Conservation (phyloP, 2,329 filamentous ascomycete genomes). For the Pseudogymnoascus sp. region DNA sequence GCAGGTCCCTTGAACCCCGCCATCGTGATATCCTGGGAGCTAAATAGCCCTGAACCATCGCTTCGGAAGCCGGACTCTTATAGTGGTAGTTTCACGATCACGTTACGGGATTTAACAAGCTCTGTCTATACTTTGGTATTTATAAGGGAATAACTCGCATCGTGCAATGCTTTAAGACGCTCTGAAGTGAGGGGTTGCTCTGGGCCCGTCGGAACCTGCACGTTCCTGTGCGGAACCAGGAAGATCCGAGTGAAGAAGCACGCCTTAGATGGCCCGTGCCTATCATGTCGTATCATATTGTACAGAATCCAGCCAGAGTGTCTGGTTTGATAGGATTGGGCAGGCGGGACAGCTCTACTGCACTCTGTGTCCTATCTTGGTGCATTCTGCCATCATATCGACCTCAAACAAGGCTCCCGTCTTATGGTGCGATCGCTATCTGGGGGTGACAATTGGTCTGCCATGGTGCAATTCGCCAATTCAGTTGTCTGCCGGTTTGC, state of each 20-base stretch:
- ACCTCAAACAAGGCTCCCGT: not conserved
- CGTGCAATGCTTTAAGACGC: not conserved
- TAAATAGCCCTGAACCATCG: not conserved
- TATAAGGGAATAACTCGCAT: no score
- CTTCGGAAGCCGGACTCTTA: not conserved
- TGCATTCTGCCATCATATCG: not conserved
- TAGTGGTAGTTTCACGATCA: not conserved
- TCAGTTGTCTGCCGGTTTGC: not conserved
- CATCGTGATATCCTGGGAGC: not conserved
- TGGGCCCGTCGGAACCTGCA: no score
- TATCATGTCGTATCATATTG: not conserved
- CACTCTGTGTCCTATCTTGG: not conserved
- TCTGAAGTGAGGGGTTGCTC: not conserved
- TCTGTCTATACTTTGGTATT: not conserved
- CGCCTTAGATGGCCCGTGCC: slow-evolving; percentile 4
- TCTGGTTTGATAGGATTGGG: slow-evolving; percentile 1
- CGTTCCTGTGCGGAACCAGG: not conserved
- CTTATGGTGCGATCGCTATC: not conserved
- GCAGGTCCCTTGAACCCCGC: slow-evolving; percentile 1
- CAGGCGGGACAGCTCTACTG: not conserved
- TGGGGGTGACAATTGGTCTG: not conserved
- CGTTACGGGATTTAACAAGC: not conserved
- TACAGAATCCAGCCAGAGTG: not conserved
- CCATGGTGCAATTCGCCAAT: not conserved
- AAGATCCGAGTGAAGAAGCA: not conserved